phyloP scores from a whole-genome alignment of 2,329 filamentous ascomycete species.

The Aspergillus pseudoglaucus region DNA sequence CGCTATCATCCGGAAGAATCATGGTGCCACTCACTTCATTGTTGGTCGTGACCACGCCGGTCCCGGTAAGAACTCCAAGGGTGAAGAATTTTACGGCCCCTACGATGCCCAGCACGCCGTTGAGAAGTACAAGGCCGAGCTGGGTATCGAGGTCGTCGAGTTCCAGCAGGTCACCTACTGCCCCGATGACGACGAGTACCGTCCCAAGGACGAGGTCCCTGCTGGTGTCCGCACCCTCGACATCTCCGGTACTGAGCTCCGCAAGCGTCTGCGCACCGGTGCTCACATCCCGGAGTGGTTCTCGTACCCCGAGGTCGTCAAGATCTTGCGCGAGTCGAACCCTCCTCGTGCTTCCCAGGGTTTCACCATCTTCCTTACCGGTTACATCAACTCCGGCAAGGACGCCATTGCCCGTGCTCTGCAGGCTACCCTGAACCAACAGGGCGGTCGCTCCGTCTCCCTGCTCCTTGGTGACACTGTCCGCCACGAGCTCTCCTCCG shows the following conservation, averaged over 20 bases:
- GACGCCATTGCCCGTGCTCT: slow-evolving; percentile 92
- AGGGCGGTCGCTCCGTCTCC: slow-evolving; percentile 88
- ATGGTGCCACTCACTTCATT: slow-evolving; percentile 98
- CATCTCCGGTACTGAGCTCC: slow-evolving; percentile 85
- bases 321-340: slow-evolving; percentile 92
- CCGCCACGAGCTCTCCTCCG: slow-evolving; percentile 82
- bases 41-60: slow-evolving; percentile 97
- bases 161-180: slow-evolving; percentile 99
- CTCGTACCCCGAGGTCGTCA: slow-evolving; percentile 98
- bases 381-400: slow-evolving; percentile 95
- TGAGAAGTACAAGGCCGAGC: slow-evolving; percentile 92
- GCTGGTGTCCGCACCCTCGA: slow-evolving; percentile 77
- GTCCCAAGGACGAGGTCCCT: slow-evolving; percentile 82
- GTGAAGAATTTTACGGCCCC: slow-evolving; percentile 93
- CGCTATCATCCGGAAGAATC: slow-evolving; percentile 99
- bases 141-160: slow-evolving; percentile 96
- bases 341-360: slow-evolving; percentile 85
- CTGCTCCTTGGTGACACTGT: slow-evolving; percentile 95
- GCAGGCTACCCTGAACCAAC: slow-evolving; percentile 96
- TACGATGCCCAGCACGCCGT: slow-evolving; percentile 96
- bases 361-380: slow-evolving; percentile 97
- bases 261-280: slow-evolving; percentile 80
- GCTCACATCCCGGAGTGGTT: slow-evolving; percentile 98
- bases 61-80: slow-evolving; percentile 95
- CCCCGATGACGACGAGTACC: slow-evolving; percentile 94